Percentiles rank a stretch among this genome's conserved stretches.
Conservation (phyloP, 164 flowering plant genomes). For the Vitis rotundifolia region DNA sequence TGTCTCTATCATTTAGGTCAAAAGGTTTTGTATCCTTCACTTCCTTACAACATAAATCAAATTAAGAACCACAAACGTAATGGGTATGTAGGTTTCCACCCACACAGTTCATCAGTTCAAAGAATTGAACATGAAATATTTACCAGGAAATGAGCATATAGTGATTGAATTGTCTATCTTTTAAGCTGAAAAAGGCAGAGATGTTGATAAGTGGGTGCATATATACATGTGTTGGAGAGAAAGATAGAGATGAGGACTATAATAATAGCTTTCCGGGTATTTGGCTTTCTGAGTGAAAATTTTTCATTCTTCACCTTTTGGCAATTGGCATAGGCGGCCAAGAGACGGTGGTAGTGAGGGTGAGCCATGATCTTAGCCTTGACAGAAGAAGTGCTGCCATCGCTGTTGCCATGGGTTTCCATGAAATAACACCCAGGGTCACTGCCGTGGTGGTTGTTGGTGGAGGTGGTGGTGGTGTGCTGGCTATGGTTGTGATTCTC, state of each 20-base stretch:
- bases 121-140: no score
- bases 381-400: constrained; percentile 29
- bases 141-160: no score
- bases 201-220: neutral
- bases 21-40: constrained; percentile 12
- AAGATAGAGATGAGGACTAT: neutral
- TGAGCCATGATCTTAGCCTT: constrained; percentile 97
- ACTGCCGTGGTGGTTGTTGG: constrained; percentile 11
- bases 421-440: constrained; percentile 29
- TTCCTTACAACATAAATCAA: neutral
- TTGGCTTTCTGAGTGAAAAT: neutral
- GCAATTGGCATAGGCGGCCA: constrained; percentile 80
- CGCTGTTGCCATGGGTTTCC: constrained; percentile 29
- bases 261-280: neutral
- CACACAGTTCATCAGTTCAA: no score
- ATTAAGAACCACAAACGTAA: no score
- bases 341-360: constrained; percentile 90
- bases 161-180: no score
- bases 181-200: no score
- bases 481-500: constrained; percentile 12
- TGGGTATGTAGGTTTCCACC: no score
- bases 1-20: constrained; percentile 3
- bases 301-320: constrained; percentile 64
- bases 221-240: no score
- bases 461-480: neutral